phyloP scores from a whole-genome alignment of 2,329 filamentous ascomycete species.

The Colletotrichum sp. region DNA sequence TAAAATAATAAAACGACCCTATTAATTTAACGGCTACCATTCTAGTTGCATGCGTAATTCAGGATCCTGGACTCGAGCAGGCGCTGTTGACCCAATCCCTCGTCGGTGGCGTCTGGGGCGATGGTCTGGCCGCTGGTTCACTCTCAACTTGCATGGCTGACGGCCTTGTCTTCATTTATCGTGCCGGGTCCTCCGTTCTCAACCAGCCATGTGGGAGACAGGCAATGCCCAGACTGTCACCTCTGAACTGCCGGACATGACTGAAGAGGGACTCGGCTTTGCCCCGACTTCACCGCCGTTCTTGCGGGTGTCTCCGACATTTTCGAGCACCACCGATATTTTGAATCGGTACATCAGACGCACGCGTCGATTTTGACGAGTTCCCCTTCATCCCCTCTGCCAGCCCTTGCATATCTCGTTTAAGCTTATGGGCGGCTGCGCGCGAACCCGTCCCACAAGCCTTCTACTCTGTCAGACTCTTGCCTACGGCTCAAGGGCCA shows the following conservation, averaged over 20 bases:
- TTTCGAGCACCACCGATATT: neutral
- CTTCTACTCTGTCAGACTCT: neutral
- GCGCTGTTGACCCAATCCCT: neutral
- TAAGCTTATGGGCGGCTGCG: slow-evolving; percentile 19
- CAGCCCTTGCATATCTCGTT: slow-evolving; percentile 2
- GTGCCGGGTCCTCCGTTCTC: neutral
- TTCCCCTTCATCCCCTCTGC: neutral
- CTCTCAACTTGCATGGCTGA: neutral
- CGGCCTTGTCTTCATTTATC: neutral
- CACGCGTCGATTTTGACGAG: neutral
- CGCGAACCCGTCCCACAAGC: slow-evolving; percentile 11
- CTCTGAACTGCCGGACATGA: neutral
- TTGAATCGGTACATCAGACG: neutral
- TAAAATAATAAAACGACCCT: too few relatives aligned
- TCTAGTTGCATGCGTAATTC: neutral
- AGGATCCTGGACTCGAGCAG: neutral
- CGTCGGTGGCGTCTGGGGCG: neutral
- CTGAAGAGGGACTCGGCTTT: neutral
- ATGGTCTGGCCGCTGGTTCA: neutral
- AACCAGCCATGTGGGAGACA: neutral
- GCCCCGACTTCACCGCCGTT: neutral
- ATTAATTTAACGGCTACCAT: neutral
- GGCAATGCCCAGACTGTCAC: neutral
- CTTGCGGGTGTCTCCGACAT: neutral
- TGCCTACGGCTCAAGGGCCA: neutral